Base-by-base conservation (phyloP, 805 yeast species). In the Yamadazyma nakazawae region DNA sequence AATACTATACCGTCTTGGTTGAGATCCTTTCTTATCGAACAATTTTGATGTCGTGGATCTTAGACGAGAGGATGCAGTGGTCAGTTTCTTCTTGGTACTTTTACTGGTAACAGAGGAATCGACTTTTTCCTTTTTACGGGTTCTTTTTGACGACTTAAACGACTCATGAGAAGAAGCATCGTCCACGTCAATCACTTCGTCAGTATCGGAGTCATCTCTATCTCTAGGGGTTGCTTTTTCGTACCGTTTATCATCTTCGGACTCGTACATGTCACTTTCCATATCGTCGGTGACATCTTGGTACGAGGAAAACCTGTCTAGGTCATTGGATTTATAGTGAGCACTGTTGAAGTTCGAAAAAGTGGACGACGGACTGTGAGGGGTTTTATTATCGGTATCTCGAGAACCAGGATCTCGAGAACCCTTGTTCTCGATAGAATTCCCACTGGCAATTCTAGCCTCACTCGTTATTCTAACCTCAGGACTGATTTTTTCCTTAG, bases 1-100 rank as follows among this genome's bases (percentile, higher is more conserved):
- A 17, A 85, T 87, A 17, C 90, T 82, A 56, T 85, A 85, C 30
- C 90, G 68, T 57, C 91, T 72, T 5, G 88, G 80, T 40, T 82
- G 85, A 0, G 84, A 79, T 1, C 88, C 90, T 54, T 80, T 84
- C 11, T 80, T 77, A 55, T 85, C 92, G 62, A 86, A 85, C 5
- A 85, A 65, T 51, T 83, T 82, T 1, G 90, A 84, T 0, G 90
- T 83, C 1, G 89, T 84, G 2, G 90, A 80, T 35, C 86, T 63
- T 38, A 81, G 64, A 43, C 75, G 80, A 1, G 75, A 69, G 1
- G 70, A 64, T 21, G 24, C 7, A 0, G 74, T 53, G 2, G 63
- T 61, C 6, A 71, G 61, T 32, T 61, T 61, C 45, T 62, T 64
- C 16, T 58, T 46, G 17, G 60, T 55, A 28, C 48, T 51, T 45